Conservation (phyloP, 495 filamentous ascomycete species). For the Usnea hakonensis region DNA sequence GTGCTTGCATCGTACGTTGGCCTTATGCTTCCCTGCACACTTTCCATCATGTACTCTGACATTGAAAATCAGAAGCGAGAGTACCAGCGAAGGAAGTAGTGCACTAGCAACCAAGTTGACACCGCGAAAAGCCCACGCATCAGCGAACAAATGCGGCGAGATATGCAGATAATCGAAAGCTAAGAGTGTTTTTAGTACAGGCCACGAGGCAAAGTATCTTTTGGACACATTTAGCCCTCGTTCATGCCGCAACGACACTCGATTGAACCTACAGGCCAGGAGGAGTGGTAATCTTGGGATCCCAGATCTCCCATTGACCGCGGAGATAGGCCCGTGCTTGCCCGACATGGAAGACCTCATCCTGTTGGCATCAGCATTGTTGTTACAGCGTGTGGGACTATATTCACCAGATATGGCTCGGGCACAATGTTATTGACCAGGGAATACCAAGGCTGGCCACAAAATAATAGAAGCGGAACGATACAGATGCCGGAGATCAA, state of each 20-base stretch:
- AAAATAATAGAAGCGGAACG: background rate
- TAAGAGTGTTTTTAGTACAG: background rate
- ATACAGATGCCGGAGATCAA: background rate
- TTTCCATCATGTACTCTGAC: background rate
- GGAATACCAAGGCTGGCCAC: slow-evolving; percentile 3
- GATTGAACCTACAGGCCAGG: slow-evolving; percentile 65
- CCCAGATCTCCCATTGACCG: slow-evolving; percentile 70
- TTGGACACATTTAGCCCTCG: slow-evolving; percentile 9
- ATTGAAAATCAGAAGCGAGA: background rate
- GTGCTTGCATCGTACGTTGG: background rate
- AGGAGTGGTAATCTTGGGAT: slow-evolving; percentile 94
- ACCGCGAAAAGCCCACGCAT: slow-evolving; percentile 1
- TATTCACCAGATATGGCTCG: slow-evolving; percentile 70
- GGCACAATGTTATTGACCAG: slow-evolving; percentile 45
- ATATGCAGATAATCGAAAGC: background rate
- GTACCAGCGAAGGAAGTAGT: background rate
- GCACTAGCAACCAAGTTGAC: slow-evolving; percentile 1
- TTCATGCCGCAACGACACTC: background rate
- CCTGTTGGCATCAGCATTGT: slow-evolving; percentile 39
- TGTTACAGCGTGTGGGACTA: too few species aligned
- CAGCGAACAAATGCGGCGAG: background rate
- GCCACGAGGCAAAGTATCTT: slow-evolving; percentile 54
- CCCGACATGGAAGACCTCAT: slow-evolving; percentile 91
- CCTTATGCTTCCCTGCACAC: background rate
- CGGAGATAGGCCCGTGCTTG: slow-evolving; percentile 84